phyloP scores from a whole-genome alignment of 495 filamentous ascomycete species.

The Emericellopsis terricola region DNA sequence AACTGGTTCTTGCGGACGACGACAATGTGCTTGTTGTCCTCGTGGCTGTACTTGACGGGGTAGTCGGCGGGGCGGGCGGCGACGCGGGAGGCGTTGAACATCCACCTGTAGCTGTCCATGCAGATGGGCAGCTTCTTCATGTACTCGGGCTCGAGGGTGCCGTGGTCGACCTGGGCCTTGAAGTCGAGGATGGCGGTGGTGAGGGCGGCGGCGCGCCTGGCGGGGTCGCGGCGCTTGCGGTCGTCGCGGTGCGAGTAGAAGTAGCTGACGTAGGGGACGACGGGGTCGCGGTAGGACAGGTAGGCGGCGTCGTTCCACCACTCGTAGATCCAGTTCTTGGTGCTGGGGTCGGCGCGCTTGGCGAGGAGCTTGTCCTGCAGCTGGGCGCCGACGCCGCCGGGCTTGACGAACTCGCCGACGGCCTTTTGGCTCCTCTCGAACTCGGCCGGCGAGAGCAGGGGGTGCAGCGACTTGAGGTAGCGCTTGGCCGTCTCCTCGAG shows the following conservation, averaged over 20 bases:
- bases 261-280: slow-evolving; percentile 97
- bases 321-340: slow-evolving; percentile 87
- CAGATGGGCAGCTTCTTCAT: slow-evolving; percentile 90
- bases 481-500: slow-evolving; percentile 83
- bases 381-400: slow-evolving; percentile 63
- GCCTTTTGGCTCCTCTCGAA: slow-evolving; percentile 61
- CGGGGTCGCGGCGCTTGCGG: slow-evolving; percentile 67
- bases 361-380: slow-evolving; percentile 80
- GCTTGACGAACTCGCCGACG: slow-evolving; percentile 65
- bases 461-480: slow-evolving; percentile 85
- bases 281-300: slow-evolving; percentile 81
- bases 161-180: slow-evolving; percentile 75
- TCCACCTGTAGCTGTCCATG: slow-evolving; percentile 96
- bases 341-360: slow-evolving; percentile 62
- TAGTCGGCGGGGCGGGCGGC: slow-evolving; percentile 69
- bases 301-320: slow-evolving; percentile 98
- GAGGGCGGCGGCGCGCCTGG: slow-evolving; percentile 83
- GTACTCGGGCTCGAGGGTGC: slow-evolving; percentile 87
- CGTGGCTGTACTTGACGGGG: slow-evolving; percentile 59
- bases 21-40: slow-evolving; percentile 68
- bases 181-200: slow-evolving; percentile 75
- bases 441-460: slow-evolving; percentile 56
- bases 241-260: slow-evolving; percentile 98
- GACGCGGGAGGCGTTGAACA: slow-evolving; percentile 91
- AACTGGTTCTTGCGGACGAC: slow-evolving; percentile 92